Percentiles rank a stretch among this genome's conserved stretches.
Evolutionary conservation across 2,329 filamentous ascomycete genomes (phyloP).

Genomic region (Penicillium sclerotiorum): DNA sequence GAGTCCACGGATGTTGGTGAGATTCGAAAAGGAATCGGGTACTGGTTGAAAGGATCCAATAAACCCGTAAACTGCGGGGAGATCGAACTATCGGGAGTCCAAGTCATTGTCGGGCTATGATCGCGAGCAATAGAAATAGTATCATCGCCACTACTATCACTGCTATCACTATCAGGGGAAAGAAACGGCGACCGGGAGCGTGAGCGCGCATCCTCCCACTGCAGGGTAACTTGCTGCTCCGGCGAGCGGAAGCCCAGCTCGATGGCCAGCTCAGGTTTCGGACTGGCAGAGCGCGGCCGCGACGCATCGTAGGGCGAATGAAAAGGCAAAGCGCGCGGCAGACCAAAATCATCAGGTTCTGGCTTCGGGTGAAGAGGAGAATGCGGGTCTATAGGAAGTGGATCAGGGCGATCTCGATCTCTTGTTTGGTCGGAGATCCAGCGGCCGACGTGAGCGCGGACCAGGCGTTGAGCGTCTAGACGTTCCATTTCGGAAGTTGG

Average conservation of each 20-base stretch:
- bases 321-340: too few relatives aligned
- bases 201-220: not conserved
- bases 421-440: conserved; percentile 41
- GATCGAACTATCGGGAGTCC: too few relatives aligned
- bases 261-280: too few relatives aligned
- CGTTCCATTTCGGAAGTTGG: conserved; percentile 33
- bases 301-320: too few relatives aligned
- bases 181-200: conserved; percentile 10
- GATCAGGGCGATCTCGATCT: conserved; percentile 22
- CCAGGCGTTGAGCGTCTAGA: conserved; percentile 30
- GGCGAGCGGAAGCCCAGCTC: too few relatives aligned
- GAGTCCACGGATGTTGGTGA: conserved; percentile 25
- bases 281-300: too few relatives aligned
- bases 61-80: conserved; percentile 22
- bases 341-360: too few relatives aligned
- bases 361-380: not conserved
- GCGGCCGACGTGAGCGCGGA: conserved; percentile 39
- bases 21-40: conserved; percentile 18
- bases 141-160: conserved; percentile 21
- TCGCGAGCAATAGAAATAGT: too few relatives aligned
- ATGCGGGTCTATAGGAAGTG: too few relatives aligned
- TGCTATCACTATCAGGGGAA: conserved; percentile 19
- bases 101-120: too few relatives aligned
- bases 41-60: conserved; percentile 34
- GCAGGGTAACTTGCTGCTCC: too few relatives aligned